Evolutionary conservation across 2,329 filamentous ascomycete species (phyloP).

Genomic region (Monilinia polystroma): DNA sequence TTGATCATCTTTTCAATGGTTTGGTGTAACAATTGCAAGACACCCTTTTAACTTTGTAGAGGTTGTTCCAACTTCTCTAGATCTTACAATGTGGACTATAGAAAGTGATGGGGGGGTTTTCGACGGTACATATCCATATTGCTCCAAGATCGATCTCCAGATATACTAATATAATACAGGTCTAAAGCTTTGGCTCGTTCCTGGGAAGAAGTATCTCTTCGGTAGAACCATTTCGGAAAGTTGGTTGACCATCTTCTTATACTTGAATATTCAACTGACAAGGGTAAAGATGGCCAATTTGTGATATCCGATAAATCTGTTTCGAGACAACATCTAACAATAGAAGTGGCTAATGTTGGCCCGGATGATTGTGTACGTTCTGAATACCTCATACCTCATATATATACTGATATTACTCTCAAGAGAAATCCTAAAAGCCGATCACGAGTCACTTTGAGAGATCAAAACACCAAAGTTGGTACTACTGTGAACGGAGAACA

Average conservation of each 20-base stretch:
- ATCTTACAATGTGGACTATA: constrained; percentile 10
- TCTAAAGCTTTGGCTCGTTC: constrained; percentile 78
- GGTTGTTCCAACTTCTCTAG: neutral
- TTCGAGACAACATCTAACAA: constrained; percentile 82
- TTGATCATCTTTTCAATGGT: neutral
- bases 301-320: constrained; percentile 78
- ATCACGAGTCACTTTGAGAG: constrained; percentile 71
- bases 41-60: neutral
- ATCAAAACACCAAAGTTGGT: constrained; percentile 80
- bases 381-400: constrained; percentile 15
- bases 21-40: no score
- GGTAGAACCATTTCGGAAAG: constrained; percentile 72
- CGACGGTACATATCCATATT: neutral
- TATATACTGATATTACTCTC: neutral
- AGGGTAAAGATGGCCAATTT: constrained; percentile 57
- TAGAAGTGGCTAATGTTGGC: constrained; percentile 66
- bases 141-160: neutral
- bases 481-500: constrained; percentile 73
- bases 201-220: constrained; percentile 81
- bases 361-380: constrained; percentile 63
- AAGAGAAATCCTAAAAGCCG: constrained; percentile 43
- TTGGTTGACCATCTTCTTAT: constrained; percentile 34
- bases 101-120: constrained; percentile 11
- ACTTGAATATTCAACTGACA: neutral
- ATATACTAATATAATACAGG: constrained; percentile 44